Percentiles rank a stretch among this genome's conserved stretches.
Evolutionary conservation across 179 eudicot species (phyloP).

Genomic region (Monotropa hypopitys): DNA sequence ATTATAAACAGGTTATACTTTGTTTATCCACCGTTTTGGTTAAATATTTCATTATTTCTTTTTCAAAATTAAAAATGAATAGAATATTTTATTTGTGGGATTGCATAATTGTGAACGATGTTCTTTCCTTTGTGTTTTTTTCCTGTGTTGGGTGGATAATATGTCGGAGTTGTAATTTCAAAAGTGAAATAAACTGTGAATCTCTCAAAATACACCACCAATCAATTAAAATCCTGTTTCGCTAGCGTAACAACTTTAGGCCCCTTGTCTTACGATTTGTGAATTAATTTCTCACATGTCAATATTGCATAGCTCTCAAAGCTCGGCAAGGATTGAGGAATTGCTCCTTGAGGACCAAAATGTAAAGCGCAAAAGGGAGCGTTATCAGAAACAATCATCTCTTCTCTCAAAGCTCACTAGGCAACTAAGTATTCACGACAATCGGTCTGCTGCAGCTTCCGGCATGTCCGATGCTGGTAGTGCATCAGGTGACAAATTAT

Average conservation of each 20-base stretch:
- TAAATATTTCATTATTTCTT: background rate
- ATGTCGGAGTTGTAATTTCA: too few species aligned
- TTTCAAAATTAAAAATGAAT: background rate
- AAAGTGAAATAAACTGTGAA: background rate
- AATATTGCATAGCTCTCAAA: constrained; percentile 52
- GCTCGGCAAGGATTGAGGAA: constrained; percentile 76
- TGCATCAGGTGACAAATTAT: constrained; percentile 42
- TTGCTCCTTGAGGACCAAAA: constrained; percentile 93
- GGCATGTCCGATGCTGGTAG: constrained; percentile 43
- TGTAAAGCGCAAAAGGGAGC: constrained; percentile 72
- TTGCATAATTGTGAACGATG: background rate
- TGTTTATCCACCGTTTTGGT: too few species aligned
- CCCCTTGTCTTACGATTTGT: background rate
- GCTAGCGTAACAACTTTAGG: background rate
- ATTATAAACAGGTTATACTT: too few species aligned
- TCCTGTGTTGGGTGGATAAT: background rate
- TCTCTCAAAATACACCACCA: background rate
- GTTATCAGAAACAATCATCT: constrained; percentile 72
- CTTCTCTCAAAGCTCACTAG: constrained; percentile 82
- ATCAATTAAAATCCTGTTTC: background rate
- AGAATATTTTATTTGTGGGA: background rate
- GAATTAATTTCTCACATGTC: background rate
- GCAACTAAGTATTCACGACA: constrained; percentile 88
- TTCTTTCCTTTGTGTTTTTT: background rate
- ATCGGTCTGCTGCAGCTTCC: constrained; percentile 76